Evolutionary conservation across 2,329 filamentous ascomycete genomes (phyloP).

Genomic region (Emergomyces africanus): DNA sequence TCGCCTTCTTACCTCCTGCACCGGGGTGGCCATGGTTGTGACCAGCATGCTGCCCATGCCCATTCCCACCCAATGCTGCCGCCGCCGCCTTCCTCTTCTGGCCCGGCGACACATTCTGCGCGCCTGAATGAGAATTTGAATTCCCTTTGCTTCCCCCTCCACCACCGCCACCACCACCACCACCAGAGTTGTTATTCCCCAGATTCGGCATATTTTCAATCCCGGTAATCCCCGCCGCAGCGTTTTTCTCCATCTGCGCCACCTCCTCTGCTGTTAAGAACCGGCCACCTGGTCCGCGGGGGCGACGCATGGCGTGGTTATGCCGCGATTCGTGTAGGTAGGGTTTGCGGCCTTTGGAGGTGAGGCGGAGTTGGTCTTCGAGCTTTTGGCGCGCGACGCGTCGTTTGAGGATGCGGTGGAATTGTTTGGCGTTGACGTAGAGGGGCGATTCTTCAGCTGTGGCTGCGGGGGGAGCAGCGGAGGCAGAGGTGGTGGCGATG

Average conservation of each 20-base stretch:
- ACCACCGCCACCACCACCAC: background rate
- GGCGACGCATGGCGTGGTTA: slow-evolving; percentile 94
- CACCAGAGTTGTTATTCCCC: slow-evolving; percentile 1
- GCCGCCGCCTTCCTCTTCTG: slow-evolving; percentile 40
- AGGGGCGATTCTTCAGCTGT: slow-evolving; percentile 76
- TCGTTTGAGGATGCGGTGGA: slow-evolving; percentile 91
- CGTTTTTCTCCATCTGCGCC: slow-evolving; percentile 66
- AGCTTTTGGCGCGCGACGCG: slow-evolving; percentile 85
- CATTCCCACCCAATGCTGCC: slow-evolving; percentile 8
- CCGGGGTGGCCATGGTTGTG: slow-evolving; percentile 6
- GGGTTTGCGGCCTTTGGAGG: slow-evolving; percentile 89
- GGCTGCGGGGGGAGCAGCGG: slow-evolving; percentile 32
- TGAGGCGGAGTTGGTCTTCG: slow-evolving; percentile 82
- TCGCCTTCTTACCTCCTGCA: slow-evolving; percentile 37
- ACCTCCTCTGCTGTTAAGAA: slow-evolving; percentile 97
- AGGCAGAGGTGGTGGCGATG: slow-evolving; percentile 46
- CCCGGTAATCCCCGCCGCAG: slow-evolving; percentile 25
- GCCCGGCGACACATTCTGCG: slow-evolving; percentile 22
- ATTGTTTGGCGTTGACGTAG: slow-evolving; percentile 98
- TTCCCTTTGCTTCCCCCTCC: background rate
- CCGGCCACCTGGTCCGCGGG: slow-evolving; percentile 81
- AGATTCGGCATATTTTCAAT: slow-evolving; percentile 21
- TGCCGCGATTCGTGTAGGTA: slow-evolving; percentile 96
- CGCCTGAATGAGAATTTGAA: background rate
- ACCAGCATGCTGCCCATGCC: slow-evolving; percentile 30